Evolutionary conservation across 257 asterid genomes (phyloP).

Genomic region (Scutellaria barbata): DNA sequence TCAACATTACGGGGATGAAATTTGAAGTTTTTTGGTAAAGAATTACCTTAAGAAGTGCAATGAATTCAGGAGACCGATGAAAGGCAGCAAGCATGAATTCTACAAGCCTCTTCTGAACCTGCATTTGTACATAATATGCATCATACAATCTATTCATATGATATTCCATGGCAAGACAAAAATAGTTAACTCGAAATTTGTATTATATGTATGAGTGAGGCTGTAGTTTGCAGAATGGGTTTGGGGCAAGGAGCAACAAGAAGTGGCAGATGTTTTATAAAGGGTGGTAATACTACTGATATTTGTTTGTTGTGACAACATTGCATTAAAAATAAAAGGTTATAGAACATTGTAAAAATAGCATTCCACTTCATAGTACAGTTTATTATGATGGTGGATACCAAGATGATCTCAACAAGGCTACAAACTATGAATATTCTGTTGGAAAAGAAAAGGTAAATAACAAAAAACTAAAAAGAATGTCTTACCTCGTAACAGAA

Average conservation of each 20-base stretch:
- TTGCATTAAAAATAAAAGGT: background rate
- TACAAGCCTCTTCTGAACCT: conserved; percentile 87
- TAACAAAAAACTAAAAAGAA: background rate
- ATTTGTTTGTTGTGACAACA: conserved; percentile 16
- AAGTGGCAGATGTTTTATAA: conserved; percentile 13
- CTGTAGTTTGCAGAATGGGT: background rate
- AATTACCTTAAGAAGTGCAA: conserved; percentile 86
- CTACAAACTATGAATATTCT: background rate
- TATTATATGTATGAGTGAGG: background rate
- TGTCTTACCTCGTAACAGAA: conserved; percentile 75
- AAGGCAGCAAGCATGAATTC: conserved; percentile 91
- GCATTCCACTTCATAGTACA: conserved; percentile 3
- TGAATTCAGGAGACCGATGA: conserved; percentile 75
- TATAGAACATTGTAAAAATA: background rate
- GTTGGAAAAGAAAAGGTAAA: background rate
- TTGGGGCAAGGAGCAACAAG: background rate
- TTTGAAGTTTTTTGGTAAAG: conserved; percentile 5
- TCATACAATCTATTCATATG: conserved; percentile 30
- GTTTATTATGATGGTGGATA: background rate
- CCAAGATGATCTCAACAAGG: background rate
- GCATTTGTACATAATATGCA: conserved; percentile 34
- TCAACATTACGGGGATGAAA: background rate
- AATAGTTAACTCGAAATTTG: background rate
- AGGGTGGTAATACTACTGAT: background rate
- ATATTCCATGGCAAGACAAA: conserved; percentile 20